Evolutionary conservation across 495 filamentous ascomycete genomes (phyloP).

Genomic region (Xylaria sp.): DNA sequence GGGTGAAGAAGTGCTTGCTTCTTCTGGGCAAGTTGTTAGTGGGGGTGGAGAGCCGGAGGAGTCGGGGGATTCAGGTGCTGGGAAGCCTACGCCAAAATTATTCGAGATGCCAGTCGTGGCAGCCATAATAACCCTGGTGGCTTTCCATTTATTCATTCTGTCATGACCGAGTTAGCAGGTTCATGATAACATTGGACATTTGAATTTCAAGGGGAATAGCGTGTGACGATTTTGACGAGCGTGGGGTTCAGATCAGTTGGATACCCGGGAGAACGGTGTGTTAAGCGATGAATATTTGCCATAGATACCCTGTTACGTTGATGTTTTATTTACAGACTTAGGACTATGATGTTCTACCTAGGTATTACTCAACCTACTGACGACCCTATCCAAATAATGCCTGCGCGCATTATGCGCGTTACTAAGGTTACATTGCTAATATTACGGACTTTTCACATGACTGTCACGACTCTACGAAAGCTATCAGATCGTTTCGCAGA

Average conservation of each 20-base stretch:
- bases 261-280: conserved; percentile 22
- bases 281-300: conserved; percentile 16
- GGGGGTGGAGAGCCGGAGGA: conserved; percentile 11
- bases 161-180: conserved; percentile 3
- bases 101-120: conserved; percentile 13
- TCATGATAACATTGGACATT: background rate
- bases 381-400: background rate
- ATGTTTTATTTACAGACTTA: conserved; percentile 16
- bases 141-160: conserved; percentile 12
- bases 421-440: background rate
- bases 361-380: background rate
- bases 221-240: conserved; percentile 20
- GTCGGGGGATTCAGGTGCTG: conserved; percentile 13
- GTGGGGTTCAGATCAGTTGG: conserved; percentile 16
- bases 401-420: background rate
- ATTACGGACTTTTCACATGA: background rate
- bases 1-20: conserved; percentile 49
- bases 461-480: background rate
- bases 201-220: background rate
- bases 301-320: conserved; percentile 20
- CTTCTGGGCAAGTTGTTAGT: conserved; percentile 43
- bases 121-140: conserved; percentile 15
- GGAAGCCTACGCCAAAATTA: conserved; percentile 3
- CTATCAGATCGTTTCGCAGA: background rate
- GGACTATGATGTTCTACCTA: background rate